Evolutionary conservation across 1,284 basidiomycete species (phyloP), one percentile per base, ranked within the genome.

Genomic region (Cutaneotrichosporon cavernicola): DNA sequence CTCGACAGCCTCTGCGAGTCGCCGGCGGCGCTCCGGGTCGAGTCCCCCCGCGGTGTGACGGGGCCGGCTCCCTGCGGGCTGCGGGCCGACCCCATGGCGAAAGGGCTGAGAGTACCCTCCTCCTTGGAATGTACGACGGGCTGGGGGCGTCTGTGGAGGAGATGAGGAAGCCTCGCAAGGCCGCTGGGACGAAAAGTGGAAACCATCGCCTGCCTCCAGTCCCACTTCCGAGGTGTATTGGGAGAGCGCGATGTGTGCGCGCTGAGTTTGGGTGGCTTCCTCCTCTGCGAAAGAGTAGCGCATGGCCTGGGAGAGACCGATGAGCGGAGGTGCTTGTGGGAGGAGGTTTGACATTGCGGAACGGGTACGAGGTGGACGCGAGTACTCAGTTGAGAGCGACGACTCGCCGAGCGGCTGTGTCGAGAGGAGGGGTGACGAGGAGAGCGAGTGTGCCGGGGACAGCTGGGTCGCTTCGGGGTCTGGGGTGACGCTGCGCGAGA

Each of bases 351-450:
- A 49, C 16, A 40, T 49, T 40, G 58, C 53, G 13, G 59, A 43
- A 30, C 51, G 57, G 8, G 61, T 31, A 1, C 63, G 61, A 2
- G 58, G 56, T 1, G 66, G 62, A 18, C 71, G 68, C 0, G 62
- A 49, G 31, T 72, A 79, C 57, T 66, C 51, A 4, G 55, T 52
- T 1, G 73, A 74, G 1, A 79, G 66, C 1, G 56, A 43, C 2
- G 76, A 77, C 32, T 70, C 68, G n/a, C 74, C 75, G 21, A 78
- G 56, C 4, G 76, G 73, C 56, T 78, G 76, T n/a, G 77, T 79
- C 1, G 66, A 22, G 52, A 43, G 60, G 18, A 21, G 21, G 8
- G 22, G 57, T 2, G 32, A 50, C 2, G 47, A 49, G 14, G 49
- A 34, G 11, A 36, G 50, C 14, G 61, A 52, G 5, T 26, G 50